These are phyloP conservation scores for Dictyostelium discoideum DNA, from an alignment of 78 protist species.

Conservation along the genomic window DNA sequence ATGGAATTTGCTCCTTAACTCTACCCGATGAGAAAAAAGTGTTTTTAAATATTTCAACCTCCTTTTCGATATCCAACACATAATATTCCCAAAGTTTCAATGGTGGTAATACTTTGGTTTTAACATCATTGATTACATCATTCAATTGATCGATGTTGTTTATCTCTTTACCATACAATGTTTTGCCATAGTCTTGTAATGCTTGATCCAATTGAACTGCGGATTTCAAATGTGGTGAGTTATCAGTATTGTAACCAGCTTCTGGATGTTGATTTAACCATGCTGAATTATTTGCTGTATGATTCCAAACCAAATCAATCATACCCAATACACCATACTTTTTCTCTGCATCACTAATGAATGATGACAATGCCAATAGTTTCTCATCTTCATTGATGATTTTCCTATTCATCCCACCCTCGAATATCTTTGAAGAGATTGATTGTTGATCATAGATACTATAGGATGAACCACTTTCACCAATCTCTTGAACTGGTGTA, in stretches of 20 bases:
- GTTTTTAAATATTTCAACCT: conserved; percentile 59
- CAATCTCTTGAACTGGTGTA: conserved; percentile 91
- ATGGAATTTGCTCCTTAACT: background rate
- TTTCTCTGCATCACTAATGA: background rate
- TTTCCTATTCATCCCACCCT: background rate
- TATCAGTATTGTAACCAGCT: conserved; percentile 89
- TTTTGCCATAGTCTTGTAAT: conserved; percentile 24
- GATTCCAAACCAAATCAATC: conserved; percentile 94
- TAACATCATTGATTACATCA: background rate
- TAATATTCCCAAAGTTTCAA: conserved; percentile 91
- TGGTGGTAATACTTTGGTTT: conserved; percentile 10
- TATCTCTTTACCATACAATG: conserved; percentile 14
- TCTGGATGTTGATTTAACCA: conserved; percentile 96
- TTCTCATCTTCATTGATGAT: conserved; percentile 16
- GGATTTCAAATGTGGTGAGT: conserved; percentile 86
- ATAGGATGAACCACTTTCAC: conserved; percentile 86
- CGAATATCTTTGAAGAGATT: conserved; percentile 35
- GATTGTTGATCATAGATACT: conserved; percentile 88
- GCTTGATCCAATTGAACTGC: conserved; percentile 92
- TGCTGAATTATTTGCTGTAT: conserved; percentile 87
- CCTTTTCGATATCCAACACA: conserved; percentile 84
- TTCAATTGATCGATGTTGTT: background rate
- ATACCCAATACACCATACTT: conserved; percentile 54
- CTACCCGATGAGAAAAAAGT: background rate
- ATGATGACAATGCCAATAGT: conserved; percentile 9